Evolutionary conservation across 495 filamentous ascomycete genomes (phyloP), one percentile per base, ranked within the genome.

Genomic region (Lasiosphaeris hirsuta): DNA sequence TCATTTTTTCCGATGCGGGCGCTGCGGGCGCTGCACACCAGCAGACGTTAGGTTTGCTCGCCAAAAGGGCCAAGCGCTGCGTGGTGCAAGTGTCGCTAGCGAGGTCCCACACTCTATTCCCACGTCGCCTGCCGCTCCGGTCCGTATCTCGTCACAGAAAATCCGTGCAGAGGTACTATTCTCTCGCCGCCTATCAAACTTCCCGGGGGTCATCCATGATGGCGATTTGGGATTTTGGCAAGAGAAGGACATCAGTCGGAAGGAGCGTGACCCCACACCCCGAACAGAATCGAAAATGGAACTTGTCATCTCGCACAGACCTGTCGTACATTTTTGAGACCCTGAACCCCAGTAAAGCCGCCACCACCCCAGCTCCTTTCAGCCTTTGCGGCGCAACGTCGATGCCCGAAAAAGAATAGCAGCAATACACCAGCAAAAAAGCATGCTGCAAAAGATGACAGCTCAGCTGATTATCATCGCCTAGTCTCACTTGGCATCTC

Each of bases 81-180:
- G 4, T 13, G 2, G 45, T 33, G 33, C n/a, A 19, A 34, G 14
- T 14, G 46, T 35, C 36, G 11, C 17, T 10, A 37, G 23, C 46
- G 46, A 30, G 19, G 46, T 3, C 33, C 46, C 46, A 49, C 46
- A 49, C 46, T 23, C 36, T 49, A 49, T 49, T 49, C 46, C 33
- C 46, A 49, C 46, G n/a, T 49, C 46, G 5, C 15, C 43, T 5
- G 15, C 43, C 15, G 10, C 43, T 23, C 23, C 23, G 23, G 23
- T 30, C 23, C 23, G 23, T 30, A 30, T 30, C 23, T 30, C 23
- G 23, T 30, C 23, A 5, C 23, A 30, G 23, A 30, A 30, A 30
- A 2, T 30, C 23, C 23, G 23, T 5, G 23, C 5, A 5, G 23
- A 30, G 5, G 23, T 30, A 2, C 23, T 30, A 5, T 30, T 30